Base-by-base conservation (phyloP, 805 yeast genomes). In the Yamadazyma akitaensis region DNA sequence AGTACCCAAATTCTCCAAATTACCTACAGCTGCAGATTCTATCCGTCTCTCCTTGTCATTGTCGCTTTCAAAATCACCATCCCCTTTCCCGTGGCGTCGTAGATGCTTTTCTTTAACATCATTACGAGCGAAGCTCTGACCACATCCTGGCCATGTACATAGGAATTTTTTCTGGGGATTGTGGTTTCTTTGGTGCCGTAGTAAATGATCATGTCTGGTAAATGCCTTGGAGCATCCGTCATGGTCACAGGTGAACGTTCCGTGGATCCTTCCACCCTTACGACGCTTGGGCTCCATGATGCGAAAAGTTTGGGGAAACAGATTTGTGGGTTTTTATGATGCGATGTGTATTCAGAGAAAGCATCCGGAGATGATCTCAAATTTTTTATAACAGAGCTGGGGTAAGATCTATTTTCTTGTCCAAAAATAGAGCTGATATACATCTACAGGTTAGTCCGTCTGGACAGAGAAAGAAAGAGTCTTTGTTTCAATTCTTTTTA, bases 171-270 rank as follows among this genome's bases (percentile, higher is more conserved):
- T 31, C 14, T 43, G 21, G 12, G 59, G 57, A 38, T 51, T 53
- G 48, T 82, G 88, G 57, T 82, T 82, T 45, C 80, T 66, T 54
- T 78, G 72, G 58, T 82, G 88, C 36, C 88, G 65, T 6, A 81
- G 68, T n/a, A 82, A 61, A 61, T 82, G 86, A 56, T 82, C 88
- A 1, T 79, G 70, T 33, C 87, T 60, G 14, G 78, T 73, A 55
- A 82, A 82, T 28, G 63, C 62, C 56, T 80, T 80, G 40, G 61
- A 64, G 55, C 88, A 82, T 16, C 67, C 67, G 8, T 72, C 73
- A 45, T 59, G 64, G 32, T 74, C 73, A 55, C 83, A 80, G 16
- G 19, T 19, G 21, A 28, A 57, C 11, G 51, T 41, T 7, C 65
- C 65, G 42, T 54, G 49, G 2, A 50, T 46, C 34, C 64, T 50